Evolutionary conservation across 768 basidiomycete species (phyloP), one percentile per base, ranked within the genome.

Genomic region (Imleria badia): DNA sequence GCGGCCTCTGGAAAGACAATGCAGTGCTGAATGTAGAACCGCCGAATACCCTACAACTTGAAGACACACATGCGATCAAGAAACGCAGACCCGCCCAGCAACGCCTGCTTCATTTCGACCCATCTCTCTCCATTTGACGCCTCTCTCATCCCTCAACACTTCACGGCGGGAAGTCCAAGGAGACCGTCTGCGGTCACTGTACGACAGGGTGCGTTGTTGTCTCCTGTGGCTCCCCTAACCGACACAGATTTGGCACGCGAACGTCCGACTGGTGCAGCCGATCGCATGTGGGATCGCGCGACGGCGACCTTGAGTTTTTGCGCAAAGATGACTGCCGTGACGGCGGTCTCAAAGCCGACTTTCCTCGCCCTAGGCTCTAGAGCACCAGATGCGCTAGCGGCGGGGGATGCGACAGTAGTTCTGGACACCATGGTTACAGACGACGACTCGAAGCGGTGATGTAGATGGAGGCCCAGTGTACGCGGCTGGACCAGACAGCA

Each of bases 291-390:
- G 14, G 63, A 44, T 9, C 52, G 57, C 23, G 58, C 58, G 20
- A 46, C 61, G 20, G 61, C 55, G 22, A 48, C 42, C 56, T 66
- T 63, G 41, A 65, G 64, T 43, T 56, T 65, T 19, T 60, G 58
- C 6, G 61, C 48, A 50, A 65, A 66, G 50, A 65, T 42, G 47
- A 63, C 45, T 0, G 61, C 64, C 17, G 52, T 60, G 35, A 65
- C 64, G 7, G 55, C 64, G 15, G 61, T 65, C 54, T 63, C 59
- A 19, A 65, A 65, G 42, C 64, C 54, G 34, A 63, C 61, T 34
- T 51, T 53, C 13, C 61, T 59, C 39, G 9, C 49, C 26, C 45
- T 45, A 7, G 47, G 42, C 17, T 52, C 26, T 12, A 6, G 36
- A n/a, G 38, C 10, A n/a, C 39, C 15, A 38, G 62, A 23, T n/a